Evolutionary conservation across 2,329 filamentous ascomycete genomes (phyloP).

Genomic region (Pseudophaeomoniella oleicola): DNA sequence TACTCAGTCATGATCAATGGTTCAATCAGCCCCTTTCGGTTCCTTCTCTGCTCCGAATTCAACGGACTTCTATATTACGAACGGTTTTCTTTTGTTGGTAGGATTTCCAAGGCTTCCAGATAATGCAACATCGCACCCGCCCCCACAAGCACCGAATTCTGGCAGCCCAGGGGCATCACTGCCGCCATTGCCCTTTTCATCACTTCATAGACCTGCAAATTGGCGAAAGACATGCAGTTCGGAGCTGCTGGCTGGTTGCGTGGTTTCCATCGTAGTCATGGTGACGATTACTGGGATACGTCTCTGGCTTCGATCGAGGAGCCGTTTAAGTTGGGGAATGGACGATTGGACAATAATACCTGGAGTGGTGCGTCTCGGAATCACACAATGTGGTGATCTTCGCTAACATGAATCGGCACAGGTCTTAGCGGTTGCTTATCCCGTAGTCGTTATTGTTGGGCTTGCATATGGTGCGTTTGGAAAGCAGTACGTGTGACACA

Average conservation of each 20-base stretch:
- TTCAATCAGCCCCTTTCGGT: background rate
- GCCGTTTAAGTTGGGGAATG: background rate
- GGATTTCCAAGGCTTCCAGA: background rate
- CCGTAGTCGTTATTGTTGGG: background rate
- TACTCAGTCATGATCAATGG: background rate
- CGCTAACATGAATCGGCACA: background rate
- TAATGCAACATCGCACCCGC: background rate
- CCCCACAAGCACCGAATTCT: background rate
- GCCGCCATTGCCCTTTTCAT: too few species aligned
- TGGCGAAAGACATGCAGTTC: background rate
- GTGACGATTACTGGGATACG: background rate
- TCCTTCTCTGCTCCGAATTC: background rate
- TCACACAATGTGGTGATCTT: background rate
- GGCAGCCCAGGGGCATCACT: too few species aligned
- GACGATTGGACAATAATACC: background rate
- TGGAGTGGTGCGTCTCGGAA: background rate
- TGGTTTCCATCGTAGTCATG: background rate
- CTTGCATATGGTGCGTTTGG: background rate
- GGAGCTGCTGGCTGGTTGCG: background rate
- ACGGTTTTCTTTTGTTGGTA: background rate
- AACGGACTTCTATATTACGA: background rate
- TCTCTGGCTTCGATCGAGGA: background rate
- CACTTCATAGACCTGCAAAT: too few species aligned
- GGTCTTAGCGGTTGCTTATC: background rate
- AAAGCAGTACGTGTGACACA: background rate